Conservation (phyloP, 1,139 yeast genomes). For the Suhomyces bolitotheri region DNA sequence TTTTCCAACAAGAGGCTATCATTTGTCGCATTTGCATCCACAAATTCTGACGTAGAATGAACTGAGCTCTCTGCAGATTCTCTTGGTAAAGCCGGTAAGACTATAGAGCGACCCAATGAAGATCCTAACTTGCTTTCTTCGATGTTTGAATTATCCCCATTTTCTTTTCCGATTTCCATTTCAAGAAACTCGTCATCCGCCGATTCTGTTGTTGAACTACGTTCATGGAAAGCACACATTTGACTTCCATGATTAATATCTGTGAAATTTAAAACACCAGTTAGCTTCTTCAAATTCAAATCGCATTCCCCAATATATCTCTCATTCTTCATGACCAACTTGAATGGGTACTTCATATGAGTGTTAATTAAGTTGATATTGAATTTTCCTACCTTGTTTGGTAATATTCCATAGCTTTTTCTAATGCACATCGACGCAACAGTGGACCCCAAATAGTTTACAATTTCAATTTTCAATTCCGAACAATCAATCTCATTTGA, state of each 20-base stretch:
- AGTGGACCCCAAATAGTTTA: slow-evolving; percentile 32
- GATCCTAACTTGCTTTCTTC: neutral
- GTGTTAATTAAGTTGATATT: slow-evolving; percentile 34
- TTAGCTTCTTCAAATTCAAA: slow-evolving; percentile 29
- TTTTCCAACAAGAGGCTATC: neutral
- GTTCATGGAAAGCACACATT: neutral
- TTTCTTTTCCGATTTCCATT: too few species aligned
- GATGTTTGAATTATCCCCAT: too few species aligned
- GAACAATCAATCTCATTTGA: slow-evolving; percentile 30
- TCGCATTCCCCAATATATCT: slow-evolving; percentile 25
- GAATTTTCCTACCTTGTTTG: slow-evolving; percentile 35
- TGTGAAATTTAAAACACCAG: slow-evolving; percentile 17
- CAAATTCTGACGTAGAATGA: slow-evolving; percentile 21
- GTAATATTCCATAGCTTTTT: slow-evolving; percentile 34
- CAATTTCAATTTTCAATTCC: slow-evolving; percentile 31
- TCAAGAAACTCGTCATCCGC: too few species aligned
- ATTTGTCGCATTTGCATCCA: slow-evolving; percentile 23
- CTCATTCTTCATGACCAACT: slow-evolving; percentile 28
- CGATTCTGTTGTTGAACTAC: too few species aligned
- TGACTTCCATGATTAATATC: neutral
- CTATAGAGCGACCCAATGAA: slow-evolving; percentile 29
- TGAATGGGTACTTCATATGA: slow-evolving; percentile 40
- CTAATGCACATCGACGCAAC: slow-evolving; percentile 32
- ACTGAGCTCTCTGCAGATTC: slow-evolving; percentile 21
- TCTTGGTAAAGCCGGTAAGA: slow-evolving; percentile 38